A percentile compares a stretch with the other conserved stretches of the same genome.
phyloP scores from a whole-genome alignment of 495 filamentous ascomycete genomes.

The Aspergillus carlsbadensis region DNA sequence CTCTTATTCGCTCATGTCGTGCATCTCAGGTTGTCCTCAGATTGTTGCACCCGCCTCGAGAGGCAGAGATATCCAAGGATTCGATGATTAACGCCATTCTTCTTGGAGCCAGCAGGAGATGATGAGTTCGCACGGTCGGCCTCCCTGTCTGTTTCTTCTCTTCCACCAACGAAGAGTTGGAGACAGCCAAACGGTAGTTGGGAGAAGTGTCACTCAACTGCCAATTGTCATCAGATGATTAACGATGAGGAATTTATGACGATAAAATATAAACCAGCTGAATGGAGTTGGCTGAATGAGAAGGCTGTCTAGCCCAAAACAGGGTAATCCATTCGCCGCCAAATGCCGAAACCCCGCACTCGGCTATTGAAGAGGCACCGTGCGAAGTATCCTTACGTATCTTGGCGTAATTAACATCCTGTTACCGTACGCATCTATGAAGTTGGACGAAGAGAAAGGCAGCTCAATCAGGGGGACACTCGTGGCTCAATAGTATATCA shows the following conservation, averaged over 20 bases:
- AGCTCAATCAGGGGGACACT: not conserved
- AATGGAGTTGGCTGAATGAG: not conserved
- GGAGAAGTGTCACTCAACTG: not conserved
- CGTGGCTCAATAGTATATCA: not conserved
- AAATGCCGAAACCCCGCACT: slow-evolving; percentile 27
- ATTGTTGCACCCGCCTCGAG: not conserved
- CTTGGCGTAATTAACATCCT: not conserved
- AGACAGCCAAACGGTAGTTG: not conserved
- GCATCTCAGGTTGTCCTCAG: not conserved
- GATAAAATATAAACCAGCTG: not conserved
- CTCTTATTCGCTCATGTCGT: no score
- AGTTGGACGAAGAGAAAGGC: not conserved
- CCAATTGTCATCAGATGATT: not conserved
- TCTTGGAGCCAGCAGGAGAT: no score
- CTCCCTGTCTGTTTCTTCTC: no score
- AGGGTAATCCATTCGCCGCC: slow-evolving; percentile 20
- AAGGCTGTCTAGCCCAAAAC: not conserved
- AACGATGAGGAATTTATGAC: not conserved
- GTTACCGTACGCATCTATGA: slow-evolving; percentile 12
- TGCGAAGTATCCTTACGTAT: slow-evolving; percentile 10
- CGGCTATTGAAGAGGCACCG: slow-evolving; percentile 26
- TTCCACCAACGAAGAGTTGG: not conserved
- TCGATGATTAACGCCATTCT: not conserved
- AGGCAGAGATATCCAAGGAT: not conserved
- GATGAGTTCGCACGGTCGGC: no score